Conservation (phyloP, 352 stramenopile species). For the Globisporangium abappressorium region DNA sequence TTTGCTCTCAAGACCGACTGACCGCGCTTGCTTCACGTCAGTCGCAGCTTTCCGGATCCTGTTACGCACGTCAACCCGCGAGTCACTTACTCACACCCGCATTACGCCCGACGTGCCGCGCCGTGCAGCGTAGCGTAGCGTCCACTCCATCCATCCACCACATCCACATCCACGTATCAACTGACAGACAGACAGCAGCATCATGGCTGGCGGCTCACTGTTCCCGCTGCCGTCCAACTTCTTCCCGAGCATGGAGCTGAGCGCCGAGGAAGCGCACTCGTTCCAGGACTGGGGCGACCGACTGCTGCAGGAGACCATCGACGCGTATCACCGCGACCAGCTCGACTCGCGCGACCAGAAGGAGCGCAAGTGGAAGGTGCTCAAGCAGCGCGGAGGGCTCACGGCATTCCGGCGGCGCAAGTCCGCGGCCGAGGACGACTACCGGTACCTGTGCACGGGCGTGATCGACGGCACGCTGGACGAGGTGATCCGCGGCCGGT, state of each 20-base stretch:
- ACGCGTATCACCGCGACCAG: slow-evolving; percentile 66
- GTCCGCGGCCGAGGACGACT: slow-evolving; percentile 45
- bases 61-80: background rate
- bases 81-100: too few relatives aligned
- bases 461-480: slow-evolving; percentile 68
- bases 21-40: slow-evolving; percentile 2
- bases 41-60: slow-evolving; percentile 2
- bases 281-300: slow-evolving; percentile 68
- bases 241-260: slow-evolving; percentile 55
- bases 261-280: slow-evolving; percentile 34
- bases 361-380: slow-evolving; percentile 66
- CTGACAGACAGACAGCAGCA: background rate
- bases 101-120: background rate
- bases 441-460: slow-evolving; percentile 60
- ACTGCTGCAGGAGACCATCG: slow-evolving; percentile 63
- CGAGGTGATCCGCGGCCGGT: slow-evolving; percentile 72
- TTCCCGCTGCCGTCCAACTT: slow-evolving; percentile 65
- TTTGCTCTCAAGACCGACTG: background rate
- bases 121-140: background rate
- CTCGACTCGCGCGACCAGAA: slow-evolving; percentile 57
- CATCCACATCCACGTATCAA: slow-evolving; percentile 16
- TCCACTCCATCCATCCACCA: background rate
- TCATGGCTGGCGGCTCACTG: slow-evolving; percentile 21
- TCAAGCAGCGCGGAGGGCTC: slow-evolving; percentile 61
- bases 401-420: slow-evolving; percentile 59